Conservation (phyloP, 768 basidiomycete species). For the Tephrocybe sp. region DNA sequence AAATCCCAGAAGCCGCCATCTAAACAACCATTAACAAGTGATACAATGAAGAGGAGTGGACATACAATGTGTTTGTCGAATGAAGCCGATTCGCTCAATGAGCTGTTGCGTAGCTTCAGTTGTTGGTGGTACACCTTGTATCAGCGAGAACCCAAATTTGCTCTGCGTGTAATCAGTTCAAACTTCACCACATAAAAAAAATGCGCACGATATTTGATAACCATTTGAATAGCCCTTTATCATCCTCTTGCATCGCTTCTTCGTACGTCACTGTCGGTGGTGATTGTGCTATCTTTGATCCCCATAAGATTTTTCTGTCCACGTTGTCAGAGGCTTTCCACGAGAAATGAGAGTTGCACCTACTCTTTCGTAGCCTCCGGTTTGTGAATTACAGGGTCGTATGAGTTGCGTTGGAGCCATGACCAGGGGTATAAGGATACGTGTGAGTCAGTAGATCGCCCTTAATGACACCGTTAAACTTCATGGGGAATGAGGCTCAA, state of each 20-base stretch:
- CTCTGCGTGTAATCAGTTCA: constrained; percentile 44
- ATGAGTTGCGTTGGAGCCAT: constrained; percentile 77
- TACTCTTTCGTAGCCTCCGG: constrained; percentile 40
- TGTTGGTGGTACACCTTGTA: constrained; percentile 75
- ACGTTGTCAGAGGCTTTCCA: neutral
- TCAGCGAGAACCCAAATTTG: constrained; percentile 84
- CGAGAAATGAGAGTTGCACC: constrained; percentile 17
- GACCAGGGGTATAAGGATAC: constrained; percentile 85
- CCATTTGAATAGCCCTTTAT: constrained; percentile 76
- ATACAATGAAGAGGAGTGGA: neutral
- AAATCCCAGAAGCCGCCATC: constrained; percentile 98
- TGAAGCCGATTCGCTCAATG: constrained; percentile 74
- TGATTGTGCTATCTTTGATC: constrained; percentile 65
- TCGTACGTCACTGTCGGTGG: constrained; percentile 75
- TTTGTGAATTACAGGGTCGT: constrained; percentile 60
- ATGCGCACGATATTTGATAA: constrained; percentile 74
- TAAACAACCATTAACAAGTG: constrained; percentile 24
- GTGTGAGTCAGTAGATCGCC: constrained; percentile 62
- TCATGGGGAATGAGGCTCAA: too few relatives aligned
- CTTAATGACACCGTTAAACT: too few relatives aligned
- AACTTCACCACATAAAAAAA: too few relatives aligned
- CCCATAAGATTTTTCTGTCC: constrained; percentile 74
- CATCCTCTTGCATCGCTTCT: constrained; percentile 66
- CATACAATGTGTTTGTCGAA: constrained; percentile 74
- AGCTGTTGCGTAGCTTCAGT: constrained; percentile 84